Evolutionary conservation across 2,329 filamentous ascomycete species (phyloP), one percentile per base, ranked within the genome.

Genomic region (Monosporascus sp.): DNA sequence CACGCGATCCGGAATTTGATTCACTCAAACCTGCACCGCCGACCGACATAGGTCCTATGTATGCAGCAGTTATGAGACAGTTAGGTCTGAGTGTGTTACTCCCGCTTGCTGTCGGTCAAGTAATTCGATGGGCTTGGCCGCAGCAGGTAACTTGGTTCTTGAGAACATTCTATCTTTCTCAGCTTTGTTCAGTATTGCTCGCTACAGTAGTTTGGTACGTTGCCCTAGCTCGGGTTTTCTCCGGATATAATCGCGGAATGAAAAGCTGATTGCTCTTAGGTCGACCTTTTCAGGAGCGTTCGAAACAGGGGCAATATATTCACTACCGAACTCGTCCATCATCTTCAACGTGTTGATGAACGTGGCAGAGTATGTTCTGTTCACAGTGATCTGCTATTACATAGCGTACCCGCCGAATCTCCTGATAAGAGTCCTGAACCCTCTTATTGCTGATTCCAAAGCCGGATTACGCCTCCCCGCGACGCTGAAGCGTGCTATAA

Each of bases 291-390:
- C 84, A n/a, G 76, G 78, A 26, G 79, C 80, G 4, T 90, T 90
- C 63, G 76, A 81, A 27, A 87, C 83, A 0, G 77, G 78, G 0
- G 85, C 85, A 0, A 78, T 89, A 34, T 75, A 79, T 43, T 67
- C 73, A 20, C 74, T 88, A 24, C 82, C 82, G 1, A 73, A 76
- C 2, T 76, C 78, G 41, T 87, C 85, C 48, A 74, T 89, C 38
- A 66, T 87, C 41, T 88, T 90, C 68, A 78, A 85, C 44, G 77
- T 88, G 11, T 82, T 89, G 54, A 82, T 90, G 59, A 85, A 86
- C 55, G 73, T 89, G n/a, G 80, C 74, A 0, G 73, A 85, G 9
- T 87, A 85, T 61, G 61, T 79, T 24, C 59, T 89, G 34, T 88
- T 87, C 71, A 81, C 86, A 1, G 69, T 75, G 1, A 76, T 88